Evolutionary conservation across 2,329 filamentous ascomycete genomes (phyloP).

Genomic region (Phyllosticta capitalensis): DNA sequence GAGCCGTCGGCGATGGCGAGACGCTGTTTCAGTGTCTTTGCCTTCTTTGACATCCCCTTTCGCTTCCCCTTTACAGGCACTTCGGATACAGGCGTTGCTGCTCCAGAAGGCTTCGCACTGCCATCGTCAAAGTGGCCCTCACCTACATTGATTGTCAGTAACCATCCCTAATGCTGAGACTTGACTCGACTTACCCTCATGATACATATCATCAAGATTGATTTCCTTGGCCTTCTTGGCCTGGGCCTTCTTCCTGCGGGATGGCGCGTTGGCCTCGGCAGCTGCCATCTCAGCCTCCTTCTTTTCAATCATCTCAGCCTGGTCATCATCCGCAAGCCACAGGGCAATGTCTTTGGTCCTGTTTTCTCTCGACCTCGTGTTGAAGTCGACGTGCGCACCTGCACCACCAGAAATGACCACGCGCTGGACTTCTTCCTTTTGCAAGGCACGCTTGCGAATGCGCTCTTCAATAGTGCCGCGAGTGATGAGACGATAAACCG

Average conservation of each 20-base stretch:
- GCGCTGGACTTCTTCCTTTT: slow-evolving; percentile 97
- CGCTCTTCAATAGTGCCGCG: slow-evolving; percentile 95
- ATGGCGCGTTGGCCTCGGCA: slow-evolving; percentile 44
- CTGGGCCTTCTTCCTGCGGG: slow-evolving; percentile 46
- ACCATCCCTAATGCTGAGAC: not conserved
- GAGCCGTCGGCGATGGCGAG: slow-evolving; percentile 39
- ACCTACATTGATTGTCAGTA: slow-evolving; percentile 45
- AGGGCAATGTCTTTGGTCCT: slow-evolving; percentile 96
- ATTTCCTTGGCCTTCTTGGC: slow-evolving; percentile 47
- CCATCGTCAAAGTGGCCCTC: slow-evolving; percentile 93
- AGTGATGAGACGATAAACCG: slow-evolving; percentile 94
- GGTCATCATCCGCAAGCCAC: slow-evolving; percentile 97
- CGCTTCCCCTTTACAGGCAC: slow-evolving; percentile 44
- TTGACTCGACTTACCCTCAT: slow-evolving; percentile 69
- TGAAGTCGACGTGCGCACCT: slow-evolving; percentile 85
- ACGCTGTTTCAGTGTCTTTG: slow-evolving; percentile 42
- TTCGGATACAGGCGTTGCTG: slow-evolving; percentile 65
- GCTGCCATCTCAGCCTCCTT: slow-evolving; percentile 78
- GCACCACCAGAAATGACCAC: slow-evolving; percentile 88
- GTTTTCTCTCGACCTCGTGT: slow-evolving; percentile 81
- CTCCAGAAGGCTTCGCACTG: slow-evolving; percentile 71
- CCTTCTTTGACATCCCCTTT: slow-evolving; percentile 40
- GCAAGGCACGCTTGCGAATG: slow-evolving; percentile 89
- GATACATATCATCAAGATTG: slow-evolving; percentile 91
- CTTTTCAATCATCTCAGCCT: slow-evolving; percentile 86